Percentiles rank a stretch among this genome's conserved stretches.
Conservation (phyloP, 2,329 filamentous ascomycete genomes). For the Conoideocrella luteorostrata region DNA sequence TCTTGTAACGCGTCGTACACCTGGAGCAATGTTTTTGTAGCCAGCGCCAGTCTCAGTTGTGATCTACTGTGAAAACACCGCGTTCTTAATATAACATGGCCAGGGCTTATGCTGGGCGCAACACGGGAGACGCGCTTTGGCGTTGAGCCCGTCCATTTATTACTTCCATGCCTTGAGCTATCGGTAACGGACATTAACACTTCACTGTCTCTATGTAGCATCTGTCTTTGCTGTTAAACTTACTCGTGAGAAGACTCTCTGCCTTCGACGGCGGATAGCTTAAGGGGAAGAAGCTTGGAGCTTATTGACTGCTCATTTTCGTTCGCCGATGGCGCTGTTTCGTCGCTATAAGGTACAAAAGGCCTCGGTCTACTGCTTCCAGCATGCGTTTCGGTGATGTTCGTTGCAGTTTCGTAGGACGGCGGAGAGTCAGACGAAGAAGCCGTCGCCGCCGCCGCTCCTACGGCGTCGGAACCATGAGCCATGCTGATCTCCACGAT, state of each 20-base stretch:
- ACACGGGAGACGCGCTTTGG: constrained; percentile 2
- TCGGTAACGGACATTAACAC: neutral
- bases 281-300: neutral
- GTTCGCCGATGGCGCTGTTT: neutral
- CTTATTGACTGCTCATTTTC: neutral
- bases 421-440: constrained; percentile 1
- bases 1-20: constrained; percentile 6
- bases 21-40: constrained; percentile 3
- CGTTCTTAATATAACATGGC: neutral
- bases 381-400: neutral
- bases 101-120: constrained; percentile 6
- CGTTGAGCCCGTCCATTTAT: constrained; percentile 2
- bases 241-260: neutral
- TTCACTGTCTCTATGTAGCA: too few species aligned
- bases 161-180: neutral
- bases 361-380: neutral
- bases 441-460: neutral
- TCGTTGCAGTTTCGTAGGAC: constrained; percentile 1
- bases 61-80: constrained; percentile 4
- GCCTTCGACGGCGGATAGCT: neutral
- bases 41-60: constrained; percentile 3
- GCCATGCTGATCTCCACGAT: neutral
- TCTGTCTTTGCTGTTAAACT: neutral
- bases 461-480: neutral
- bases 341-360: constrained; percentile 1